phyloP scores from a whole-genome alignment of 192 early-diverging fungal genomes.

The Chytriomyces sp. region DNA sequence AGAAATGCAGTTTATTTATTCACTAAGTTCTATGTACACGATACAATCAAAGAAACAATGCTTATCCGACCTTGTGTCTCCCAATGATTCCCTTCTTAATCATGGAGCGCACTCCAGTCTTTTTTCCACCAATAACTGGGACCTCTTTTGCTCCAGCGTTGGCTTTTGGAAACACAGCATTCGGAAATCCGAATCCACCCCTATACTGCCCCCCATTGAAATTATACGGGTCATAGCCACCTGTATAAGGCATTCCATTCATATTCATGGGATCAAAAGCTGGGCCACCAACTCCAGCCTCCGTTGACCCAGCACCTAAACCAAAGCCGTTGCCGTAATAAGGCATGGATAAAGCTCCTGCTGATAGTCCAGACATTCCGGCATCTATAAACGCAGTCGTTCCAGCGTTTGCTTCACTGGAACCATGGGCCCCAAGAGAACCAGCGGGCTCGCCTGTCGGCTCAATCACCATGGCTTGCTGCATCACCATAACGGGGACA shows the following conservation, averaged over 20 bases:
- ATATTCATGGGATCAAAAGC: no score
- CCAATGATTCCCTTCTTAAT: slow-evolving; percentile 27
- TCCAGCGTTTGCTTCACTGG: background rate
- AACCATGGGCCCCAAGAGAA: background rate
- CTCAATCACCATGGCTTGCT: slow-evolving; percentile 35
- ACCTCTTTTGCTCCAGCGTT: background rate
- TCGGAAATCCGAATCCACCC: background rate
- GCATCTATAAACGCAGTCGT: slow-evolving; percentile 3
- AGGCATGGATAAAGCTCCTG: background rate
- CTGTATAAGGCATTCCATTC: no score
- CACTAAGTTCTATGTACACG: background rate
- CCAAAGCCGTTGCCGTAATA: background rate
- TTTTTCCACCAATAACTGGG: background rate
- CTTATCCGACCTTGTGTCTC: background rate
- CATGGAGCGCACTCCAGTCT: slow-evolving; percentile 18
- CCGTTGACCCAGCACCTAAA: background rate
- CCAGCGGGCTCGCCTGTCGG: slow-evolving; percentile 31
- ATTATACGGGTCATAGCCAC: no score
- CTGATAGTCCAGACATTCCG: background rate
- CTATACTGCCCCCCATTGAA: background rate
- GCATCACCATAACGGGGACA: slow-evolving; percentile 26
- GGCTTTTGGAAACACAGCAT: background rate
- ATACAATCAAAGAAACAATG: slow-evolving; percentile 1
- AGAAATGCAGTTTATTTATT: no score
- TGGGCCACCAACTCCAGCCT: background rate